Conservation (phyloP, 2,329 filamentous ascomycete genomes). For the Chaetothyriales sp. region DNA sequence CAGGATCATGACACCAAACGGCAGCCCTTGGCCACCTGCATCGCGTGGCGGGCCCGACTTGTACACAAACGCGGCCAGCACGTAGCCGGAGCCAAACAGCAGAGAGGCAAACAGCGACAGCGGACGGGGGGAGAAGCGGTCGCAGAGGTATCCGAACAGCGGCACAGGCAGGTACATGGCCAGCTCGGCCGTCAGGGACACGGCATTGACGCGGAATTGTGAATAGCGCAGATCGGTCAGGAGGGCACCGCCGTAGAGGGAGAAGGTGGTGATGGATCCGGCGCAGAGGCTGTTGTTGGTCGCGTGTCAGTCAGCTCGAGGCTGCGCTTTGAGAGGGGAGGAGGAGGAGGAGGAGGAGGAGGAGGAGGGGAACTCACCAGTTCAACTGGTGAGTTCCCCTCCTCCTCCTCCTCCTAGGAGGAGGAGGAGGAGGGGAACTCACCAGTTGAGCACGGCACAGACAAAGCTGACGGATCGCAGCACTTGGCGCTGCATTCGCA, state of each 20-base stretch:
- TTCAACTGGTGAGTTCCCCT: too few relatives aligned
- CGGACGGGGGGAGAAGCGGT: conserved; percentile 66
- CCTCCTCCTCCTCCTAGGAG: too few relatives aligned
- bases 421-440: conserved; percentile 8
- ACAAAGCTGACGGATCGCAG: conserved; percentile 41
- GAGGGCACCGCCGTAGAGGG: conserved; percentile 81
- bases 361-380: too few relatives aligned
- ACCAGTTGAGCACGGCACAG: conserved; percentile 47
- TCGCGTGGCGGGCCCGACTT: conserved; percentile 38
- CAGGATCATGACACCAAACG: conserved; percentile 68
- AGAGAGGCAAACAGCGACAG: conserved; percentile 57
- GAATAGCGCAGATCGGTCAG: conserved; percentile 74
- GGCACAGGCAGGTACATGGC: conserved; percentile 88
- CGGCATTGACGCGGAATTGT: conserved; percentile 80
- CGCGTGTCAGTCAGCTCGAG: neutral
- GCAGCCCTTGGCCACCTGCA: conserved; percentile 42
- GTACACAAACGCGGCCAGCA: conserved; percentile 69
- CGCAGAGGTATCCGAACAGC: conserved; percentile 77
- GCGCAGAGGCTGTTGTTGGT: conserved; percentile 48
- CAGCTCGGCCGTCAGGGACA: conserved; percentile 74
- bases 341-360: neutral
- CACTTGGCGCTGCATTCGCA: conserved; percentile 37
- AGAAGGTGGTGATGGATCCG: conserved; percentile 84
- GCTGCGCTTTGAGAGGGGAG: too few relatives aligned
- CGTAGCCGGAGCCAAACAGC: conserved; percentile 68